Base-by-base conservation (phyloP, 305 asterid species). In the Fraxinus velutina region DNA sequence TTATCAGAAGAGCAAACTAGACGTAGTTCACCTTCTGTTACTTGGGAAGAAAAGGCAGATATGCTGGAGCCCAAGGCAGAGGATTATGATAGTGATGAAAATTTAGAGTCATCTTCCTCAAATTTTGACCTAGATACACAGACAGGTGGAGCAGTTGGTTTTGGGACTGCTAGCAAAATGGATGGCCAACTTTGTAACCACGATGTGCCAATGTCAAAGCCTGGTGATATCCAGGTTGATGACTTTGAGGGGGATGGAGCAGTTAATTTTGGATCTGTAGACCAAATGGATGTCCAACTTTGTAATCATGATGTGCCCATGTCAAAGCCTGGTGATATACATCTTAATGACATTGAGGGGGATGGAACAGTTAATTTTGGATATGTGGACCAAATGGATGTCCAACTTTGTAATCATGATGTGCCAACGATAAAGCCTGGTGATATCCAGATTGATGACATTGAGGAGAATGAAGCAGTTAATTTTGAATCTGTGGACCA, bases 291-390 rank as follows among this genome's bases (percentile, higher is more conserved):
- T 83, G 75, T 52, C 77, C 83, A 73, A 80, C 80, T 75, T 68
- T 64, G 81, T 79, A 37, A 84, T 79, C 83, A 84, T 81, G 83
- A 81, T 66, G 71, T 76, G 78, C 83, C 81, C 62, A 72, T 82
- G 4, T 81, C 55, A 15, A 83, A 80, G 21, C 42, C 85, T 82
- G 83, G 50, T 75, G 88, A 85, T 82, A 81, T 47, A 76, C 88
- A 75, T 85, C 85, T 75, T 62, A 92, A 84, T 83, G 93, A 92
- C 73, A 79, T 89, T 37, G 98, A 92, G 83, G 92, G 96, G 73
- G 89, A 86, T 81, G 57, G 19, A 47, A 8, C 6, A 3, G 19
- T 47, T 47, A 47, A 47, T 13, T 12, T 47, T 12, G 57, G 57
- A 47, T 47, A 4, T 13, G 19, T 13, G 4, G 57, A 47, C 57